phyloP scores from a whole-genome alignment of 306 rosid species.

The Glycine soja region DNA sequence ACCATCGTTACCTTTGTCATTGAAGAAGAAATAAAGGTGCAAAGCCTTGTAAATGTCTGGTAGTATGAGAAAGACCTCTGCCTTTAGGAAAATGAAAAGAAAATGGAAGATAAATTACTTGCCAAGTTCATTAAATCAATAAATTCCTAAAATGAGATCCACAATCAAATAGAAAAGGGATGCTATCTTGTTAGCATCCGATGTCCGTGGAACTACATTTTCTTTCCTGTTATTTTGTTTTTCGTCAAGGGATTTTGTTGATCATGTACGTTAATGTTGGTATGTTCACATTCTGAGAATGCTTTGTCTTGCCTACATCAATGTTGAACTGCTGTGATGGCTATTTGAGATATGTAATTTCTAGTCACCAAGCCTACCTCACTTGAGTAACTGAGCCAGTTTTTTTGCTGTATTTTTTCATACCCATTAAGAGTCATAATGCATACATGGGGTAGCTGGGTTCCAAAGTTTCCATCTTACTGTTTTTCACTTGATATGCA shows the following conservation, averaged over 20 bases:
- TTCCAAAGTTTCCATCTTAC: not conserved
- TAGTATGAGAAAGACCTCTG: not conserved
- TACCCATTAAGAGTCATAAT: slow-evolving; percentile 28
- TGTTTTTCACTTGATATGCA: not conserved
- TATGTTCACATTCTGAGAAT: not conserved
- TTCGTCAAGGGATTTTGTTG: not conserved
- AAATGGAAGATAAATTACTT: not conserved
- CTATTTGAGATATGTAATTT: slow-evolving; percentile 11
- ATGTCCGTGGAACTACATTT: not conserved
- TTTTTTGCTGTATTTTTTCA: not conserved
- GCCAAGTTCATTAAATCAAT: slow-evolving; percentile 15
- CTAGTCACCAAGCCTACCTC: not conserved
- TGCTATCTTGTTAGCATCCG: not conserved
- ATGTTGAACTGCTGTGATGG: not conserved
- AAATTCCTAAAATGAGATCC: not conserved
- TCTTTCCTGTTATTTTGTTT: not conserved
- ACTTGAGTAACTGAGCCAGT: not conserved
- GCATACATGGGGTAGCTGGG: not conserved
- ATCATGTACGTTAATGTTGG: not conserved
- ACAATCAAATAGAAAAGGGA: no score
- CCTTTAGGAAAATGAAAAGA: not conserved
- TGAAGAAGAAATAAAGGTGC: not conserved
- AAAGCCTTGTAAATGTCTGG: slow-evolving; percentile 7
- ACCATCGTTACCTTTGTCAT: not conserved
- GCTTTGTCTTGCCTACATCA: not conserved